phyloP scores from a whole-genome alignment of 2,329 filamentous ascomycete genomes.

The Onygena corvina region DNA sequence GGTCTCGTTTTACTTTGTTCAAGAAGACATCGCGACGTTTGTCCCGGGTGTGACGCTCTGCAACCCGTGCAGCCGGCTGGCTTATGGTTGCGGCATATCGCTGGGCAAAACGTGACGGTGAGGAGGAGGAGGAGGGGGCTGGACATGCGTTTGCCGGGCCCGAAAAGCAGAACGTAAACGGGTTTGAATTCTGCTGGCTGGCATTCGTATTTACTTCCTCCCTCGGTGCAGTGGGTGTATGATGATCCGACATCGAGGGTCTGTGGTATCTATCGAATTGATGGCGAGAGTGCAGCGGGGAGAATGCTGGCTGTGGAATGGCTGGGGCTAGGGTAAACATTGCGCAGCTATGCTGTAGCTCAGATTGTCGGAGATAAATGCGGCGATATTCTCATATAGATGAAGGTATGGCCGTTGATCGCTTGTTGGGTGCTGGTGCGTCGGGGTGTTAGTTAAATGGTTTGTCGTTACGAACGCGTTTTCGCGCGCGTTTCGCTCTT shows the following conservation, averaged over 20 bases:
- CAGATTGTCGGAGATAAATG: background rate
- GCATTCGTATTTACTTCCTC: no score
- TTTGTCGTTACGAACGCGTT: no score
- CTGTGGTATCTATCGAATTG: background rate
- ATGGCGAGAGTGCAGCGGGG: background rate
- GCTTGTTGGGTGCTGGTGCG: no score
- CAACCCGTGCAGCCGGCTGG: conserved; percentile 23
- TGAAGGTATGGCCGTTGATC: no score
- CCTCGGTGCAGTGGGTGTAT: background rate
- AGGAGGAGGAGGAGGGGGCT: conserved; percentile 5
- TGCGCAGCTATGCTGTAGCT: conserved; percentile 13
- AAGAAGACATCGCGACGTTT: conserved; percentile 31
- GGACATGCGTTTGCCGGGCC: background rate
- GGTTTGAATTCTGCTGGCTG: background rate
- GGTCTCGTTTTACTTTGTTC: conserved; percentile 31
- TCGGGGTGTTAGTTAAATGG: no score
- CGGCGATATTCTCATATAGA: no score
- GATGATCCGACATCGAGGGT: background rate
- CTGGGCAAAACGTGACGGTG: conserved; percentile 23
- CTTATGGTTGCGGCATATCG: conserved; percentile 27
- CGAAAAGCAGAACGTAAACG: background rate
- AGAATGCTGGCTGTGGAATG: background rate
- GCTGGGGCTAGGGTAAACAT: background rate
- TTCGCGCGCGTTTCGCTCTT: no score
- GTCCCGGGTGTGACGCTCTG: conserved; percentile 20